Evolutionary conservation across 129 eudicot species (phyloP).

Genomic region (Deinandra increscens): DNA sequence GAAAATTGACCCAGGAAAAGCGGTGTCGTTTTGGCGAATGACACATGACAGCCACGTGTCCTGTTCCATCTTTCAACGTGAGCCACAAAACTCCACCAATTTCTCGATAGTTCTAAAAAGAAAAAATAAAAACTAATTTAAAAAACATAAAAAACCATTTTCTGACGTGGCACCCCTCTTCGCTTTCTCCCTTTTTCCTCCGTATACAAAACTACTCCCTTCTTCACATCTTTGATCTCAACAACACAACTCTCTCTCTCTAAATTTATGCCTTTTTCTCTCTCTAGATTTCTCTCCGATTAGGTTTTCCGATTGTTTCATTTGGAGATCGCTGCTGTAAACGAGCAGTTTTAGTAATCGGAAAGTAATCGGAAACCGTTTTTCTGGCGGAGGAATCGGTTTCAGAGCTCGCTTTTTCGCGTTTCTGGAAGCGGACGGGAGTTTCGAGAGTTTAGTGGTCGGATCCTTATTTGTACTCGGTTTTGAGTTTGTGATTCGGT

Average conservation of each 20-base stretch:
- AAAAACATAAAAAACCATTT: neutral
- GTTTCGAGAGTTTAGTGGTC: slow-evolving; percentile 18
- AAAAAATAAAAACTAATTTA: neutral
- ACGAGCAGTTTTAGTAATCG: slow-evolving; percentile 17
- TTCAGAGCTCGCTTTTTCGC: slow-evolving; percentile 7
- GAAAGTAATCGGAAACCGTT: slow-evolving; percentile 30
- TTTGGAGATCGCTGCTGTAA: slow-evolving; percentile 14
- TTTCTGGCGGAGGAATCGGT: neutral
- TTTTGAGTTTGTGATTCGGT: neutral
- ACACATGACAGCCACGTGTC: slow-evolving; percentile 59
- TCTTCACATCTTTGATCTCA: slow-evolving; percentile 22
- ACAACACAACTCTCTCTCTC: neutral
- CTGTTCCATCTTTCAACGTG: slow-evolving; percentile 37
- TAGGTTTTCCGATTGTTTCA: slow-evolving; percentile 22
- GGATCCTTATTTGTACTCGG: slow-evolving; percentile 20
- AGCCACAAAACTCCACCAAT: slow-evolving; percentile 66
- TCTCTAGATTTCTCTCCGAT: neutral
- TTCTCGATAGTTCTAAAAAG: slow-evolving; percentile 49
- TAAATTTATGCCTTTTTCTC: neutral
- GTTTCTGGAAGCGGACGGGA: too few species aligned
- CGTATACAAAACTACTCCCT: slow-evolving; percentile 27
- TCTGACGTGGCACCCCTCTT: slow-evolving; percentile 50
- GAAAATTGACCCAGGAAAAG: slow-evolving; percentile 20
- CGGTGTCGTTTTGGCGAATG: slow-evolving; percentile 32
- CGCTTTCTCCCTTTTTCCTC: slow-evolving; percentile 35